Evolutionary conservation across 1,284 basidiomycete species (phyloP).

Genomic region (Irpex lacteus): DNA sequence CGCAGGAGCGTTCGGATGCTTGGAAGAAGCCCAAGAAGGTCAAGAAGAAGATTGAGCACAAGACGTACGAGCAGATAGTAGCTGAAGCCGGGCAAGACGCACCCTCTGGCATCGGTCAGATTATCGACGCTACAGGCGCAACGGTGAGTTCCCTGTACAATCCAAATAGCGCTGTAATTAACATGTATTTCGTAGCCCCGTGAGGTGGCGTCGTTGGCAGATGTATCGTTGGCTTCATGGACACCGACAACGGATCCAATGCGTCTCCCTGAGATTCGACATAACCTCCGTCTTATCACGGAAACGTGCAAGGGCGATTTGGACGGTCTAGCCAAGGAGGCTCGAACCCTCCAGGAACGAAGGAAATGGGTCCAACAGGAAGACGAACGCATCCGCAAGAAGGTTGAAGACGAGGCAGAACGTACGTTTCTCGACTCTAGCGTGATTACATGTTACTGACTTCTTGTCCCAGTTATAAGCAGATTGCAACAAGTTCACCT

Average conservation of each 20-base stretch:
- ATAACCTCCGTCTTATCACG: slow-evolving; percentile 88
- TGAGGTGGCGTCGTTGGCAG: slow-evolving; percentile 80
- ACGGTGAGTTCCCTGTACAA: slow-evolving; percentile 52
- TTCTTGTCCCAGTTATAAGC: slow-evolving; percentile 55
- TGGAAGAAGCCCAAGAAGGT: slow-evolving; percentile 84
- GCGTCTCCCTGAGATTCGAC: slow-evolving; percentile 91
- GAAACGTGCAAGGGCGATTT: slow-evolving; percentile 83
- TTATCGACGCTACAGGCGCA: slow-evolving; percentile 93
- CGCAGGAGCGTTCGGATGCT: slow-evolving; percentile 56
- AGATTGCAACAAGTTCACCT: slow-evolving; percentile 75
- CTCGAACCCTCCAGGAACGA: slow-evolving; percentile 76
- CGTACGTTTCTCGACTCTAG: slow-evolving; percentile 41
- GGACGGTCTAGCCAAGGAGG: slow-evolving; percentile 87
- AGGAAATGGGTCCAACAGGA: slow-evolving; percentile 77
- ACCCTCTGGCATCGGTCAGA: slow-evolving; percentile 68
- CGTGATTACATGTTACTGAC: slow-evolving; percentile 9
- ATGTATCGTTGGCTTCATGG: slow-evolving; percentile 79
- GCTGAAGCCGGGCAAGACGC: slow-evolving; percentile 73
- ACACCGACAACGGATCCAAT: slow-evolving; percentile 81
- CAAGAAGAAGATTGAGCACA: slow-evolving; percentile 86
- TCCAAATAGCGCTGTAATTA: slow-evolving; percentile 10
- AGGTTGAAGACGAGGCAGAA: slow-evolving; percentile 71
- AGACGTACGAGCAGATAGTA: slow-evolving; percentile 93
- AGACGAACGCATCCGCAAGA: slow-evolving; percentile 62
- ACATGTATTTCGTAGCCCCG: slow-evolving; percentile 50